phyloP scores from a whole-genome alignment of 2,329 filamentous ascomycete species.

The Hymenotorrendiella dingleyae region DNA sequence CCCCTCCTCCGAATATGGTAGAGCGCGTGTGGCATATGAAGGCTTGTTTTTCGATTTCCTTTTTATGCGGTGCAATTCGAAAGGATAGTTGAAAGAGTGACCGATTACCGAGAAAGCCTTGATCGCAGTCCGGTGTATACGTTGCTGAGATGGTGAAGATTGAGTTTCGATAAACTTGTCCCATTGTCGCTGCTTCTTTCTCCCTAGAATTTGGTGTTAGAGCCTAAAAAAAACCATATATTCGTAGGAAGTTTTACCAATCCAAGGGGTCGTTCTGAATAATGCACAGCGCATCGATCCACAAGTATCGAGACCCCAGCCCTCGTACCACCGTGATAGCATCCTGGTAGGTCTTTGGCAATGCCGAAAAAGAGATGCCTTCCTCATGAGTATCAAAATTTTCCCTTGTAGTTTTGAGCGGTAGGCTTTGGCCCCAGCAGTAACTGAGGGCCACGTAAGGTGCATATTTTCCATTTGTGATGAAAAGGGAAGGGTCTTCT shows the following conservation, averaged over 20 bases:
- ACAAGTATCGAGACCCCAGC: not conserved
- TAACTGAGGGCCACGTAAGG: not conserved
- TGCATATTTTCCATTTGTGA: too few relatives aligned
- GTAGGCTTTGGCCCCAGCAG: not conserved
- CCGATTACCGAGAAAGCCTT: not conserved
- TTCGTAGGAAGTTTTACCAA: not conserved
- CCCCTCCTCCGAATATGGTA: not conserved
- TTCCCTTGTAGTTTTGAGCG: not conserved
- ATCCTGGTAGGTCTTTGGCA: not conserved
- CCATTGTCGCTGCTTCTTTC: not conserved
- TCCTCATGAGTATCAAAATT: not conserved
- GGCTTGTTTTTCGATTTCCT: not conserved
- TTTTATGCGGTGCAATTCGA: not conserved
- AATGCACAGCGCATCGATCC: not conserved
- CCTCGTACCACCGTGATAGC: not conserved
- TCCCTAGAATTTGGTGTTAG: too few relatives aligned
- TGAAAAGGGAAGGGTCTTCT: too few relatives aligned
- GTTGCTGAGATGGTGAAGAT: not conserved
- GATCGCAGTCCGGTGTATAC: not conserved
- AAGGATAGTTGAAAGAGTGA: not conserved
- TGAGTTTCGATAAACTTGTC: not conserved
- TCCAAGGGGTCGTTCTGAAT: not conserved
- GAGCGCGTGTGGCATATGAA: not conserved
- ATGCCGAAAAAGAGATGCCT: not conserved
- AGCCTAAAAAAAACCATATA: too few relatives aligned